phyloP scores from a whole-genome alignment of 2,329 filamentous ascomycete genomes.

The Diaporthe nobilis region DNA sequence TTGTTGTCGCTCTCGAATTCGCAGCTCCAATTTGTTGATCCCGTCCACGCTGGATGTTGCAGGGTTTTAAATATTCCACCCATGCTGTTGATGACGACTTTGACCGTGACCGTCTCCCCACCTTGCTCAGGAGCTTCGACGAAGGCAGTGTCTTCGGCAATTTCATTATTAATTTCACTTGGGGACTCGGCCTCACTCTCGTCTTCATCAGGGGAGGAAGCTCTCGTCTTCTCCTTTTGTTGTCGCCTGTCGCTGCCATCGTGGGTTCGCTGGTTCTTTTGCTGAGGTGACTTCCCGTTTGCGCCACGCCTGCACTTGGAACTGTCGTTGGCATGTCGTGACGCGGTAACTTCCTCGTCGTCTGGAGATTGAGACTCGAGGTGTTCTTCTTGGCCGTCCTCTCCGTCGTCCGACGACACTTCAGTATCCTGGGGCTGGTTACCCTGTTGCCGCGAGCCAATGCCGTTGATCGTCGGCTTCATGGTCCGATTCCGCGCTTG shows the following conservation, averaged over 20 bases:
- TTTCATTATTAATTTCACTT: neutral
- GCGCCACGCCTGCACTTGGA: neutral
- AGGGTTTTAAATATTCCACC: slow-evolving; percentile 36
- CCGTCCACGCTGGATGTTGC: slow-evolving; percentile 34
- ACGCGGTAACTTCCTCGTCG: neutral
- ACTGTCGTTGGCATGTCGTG: neutral
- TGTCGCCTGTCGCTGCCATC: neutral
- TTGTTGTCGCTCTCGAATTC: slow-evolving; percentile 11
- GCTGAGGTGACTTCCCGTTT: neutral
- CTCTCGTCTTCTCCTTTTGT: neutral
- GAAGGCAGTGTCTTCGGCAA: slow-evolving; percentile 28
- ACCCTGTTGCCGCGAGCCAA: neutral
- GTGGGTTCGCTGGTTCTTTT: neutral
- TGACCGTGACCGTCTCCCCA: neutral
- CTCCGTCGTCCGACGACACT: neutral
- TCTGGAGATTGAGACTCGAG: neutral
- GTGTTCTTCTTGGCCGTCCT: neutral
- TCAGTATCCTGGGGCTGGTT: neutral
- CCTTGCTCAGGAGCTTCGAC: slow-evolving; percentile 32
- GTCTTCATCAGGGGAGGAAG: neutral
- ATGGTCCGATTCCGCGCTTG: slow-evolving; percentile 11
- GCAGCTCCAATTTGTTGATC: neutral
- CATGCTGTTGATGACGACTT: slow-evolving; percentile 26
- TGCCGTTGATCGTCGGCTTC: slow-evolving; percentile 26
- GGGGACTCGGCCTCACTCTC: neutral